Percentiles rank a stretch among this genome's conserved stretches.
These are phyloP conservation scores for Claviceps monticola DNA, from an alignment of 2,329 filamentous ascomycete genomes.

Conservation along the genomic window DNA sequence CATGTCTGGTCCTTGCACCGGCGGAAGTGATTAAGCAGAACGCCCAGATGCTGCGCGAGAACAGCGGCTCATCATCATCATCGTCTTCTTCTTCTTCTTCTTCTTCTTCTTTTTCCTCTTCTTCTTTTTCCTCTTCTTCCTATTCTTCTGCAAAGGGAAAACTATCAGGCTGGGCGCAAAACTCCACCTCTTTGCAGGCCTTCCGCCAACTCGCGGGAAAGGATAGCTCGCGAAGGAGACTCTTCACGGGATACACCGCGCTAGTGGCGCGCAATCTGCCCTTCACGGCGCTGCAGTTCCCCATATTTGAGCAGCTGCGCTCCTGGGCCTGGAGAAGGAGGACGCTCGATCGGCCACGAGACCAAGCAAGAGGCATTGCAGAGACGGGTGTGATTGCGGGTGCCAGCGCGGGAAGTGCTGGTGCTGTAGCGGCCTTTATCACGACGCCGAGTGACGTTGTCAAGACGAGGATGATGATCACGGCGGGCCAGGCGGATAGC, in stretches of 20 bases:
- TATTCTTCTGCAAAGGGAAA: slow-evolving; percentile 4
- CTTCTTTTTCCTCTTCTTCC: background rate
- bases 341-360: slow-evolving; percentile 14
- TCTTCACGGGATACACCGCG: slow-evolving; percentile 63
- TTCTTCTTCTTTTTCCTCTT: no score
- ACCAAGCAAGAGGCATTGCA: slow-evolving; percentile 25
- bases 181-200: slow-evolving; percentile 31
- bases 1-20: slow-evolving; percentile 74
- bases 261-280: slow-evolving; percentile 73
- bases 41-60: slow-evolving; percentile 59
- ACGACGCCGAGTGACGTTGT: slow-evolving; percentile 84
- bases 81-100: background rate
- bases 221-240: slow-evolving; percentile 43
- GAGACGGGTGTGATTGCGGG: slow-evolving; percentile 63
- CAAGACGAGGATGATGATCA: slow-evolving; percentile 81
- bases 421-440: slow-evolving; percentile 60
- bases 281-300: slow-evolving; percentile 80
- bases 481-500: slow-evolving; percentile 25
- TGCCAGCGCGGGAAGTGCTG: slow-evolving; percentile 57
- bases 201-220: slow-evolving; percentile 38
- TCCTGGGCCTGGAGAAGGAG: slow-evolving; percentile 30
- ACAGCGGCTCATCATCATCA: slow-evolving; percentile 2
- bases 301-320: slow-evolving; percentile 65
- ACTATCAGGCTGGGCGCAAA: slow-evolving; percentile 6
- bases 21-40: slow-evolving; percentile 91